Conservation (phyloP, 2,329 filamentous ascomycete species). For the Epichloe uncinata region DNA sequence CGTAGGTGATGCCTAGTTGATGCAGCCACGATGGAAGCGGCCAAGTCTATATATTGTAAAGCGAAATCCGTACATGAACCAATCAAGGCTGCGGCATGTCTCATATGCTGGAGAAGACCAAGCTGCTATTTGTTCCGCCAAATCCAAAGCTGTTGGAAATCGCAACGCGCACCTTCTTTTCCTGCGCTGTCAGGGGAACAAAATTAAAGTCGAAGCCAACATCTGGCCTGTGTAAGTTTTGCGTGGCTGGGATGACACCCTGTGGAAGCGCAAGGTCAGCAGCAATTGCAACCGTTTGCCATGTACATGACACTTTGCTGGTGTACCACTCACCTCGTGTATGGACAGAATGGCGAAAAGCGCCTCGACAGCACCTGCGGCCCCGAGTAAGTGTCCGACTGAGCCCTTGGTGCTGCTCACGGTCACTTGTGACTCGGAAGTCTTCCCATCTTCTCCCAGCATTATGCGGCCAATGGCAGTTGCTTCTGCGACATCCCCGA, state of each 20-base stretch:
- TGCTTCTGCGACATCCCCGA: slow-evolving; percentile 85
- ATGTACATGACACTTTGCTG: neutral
- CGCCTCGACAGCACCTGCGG: slow-evolving; percentile 81
- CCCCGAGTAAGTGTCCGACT: slow-evolving; percentile 80
- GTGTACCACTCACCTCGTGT: slow-evolving; percentile 46
- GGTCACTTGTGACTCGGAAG: slow-evolving; percentile 51
- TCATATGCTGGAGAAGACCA: slow-evolving; percentile 51
- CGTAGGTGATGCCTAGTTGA: too few relatives aligned
- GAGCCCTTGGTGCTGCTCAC: slow-evolving; percentile 93
- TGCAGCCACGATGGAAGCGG: too few relatives aligned
- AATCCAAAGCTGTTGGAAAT: slow-evolving; percentile 97
- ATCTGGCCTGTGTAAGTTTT: slow-evolving; percentile 61
- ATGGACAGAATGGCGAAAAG: slow-evolving; percentile 74
- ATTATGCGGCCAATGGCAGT: slow-evolving; percentile 67
- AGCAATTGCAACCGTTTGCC: neutral
- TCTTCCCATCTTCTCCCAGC: slow-evolving; percentile 55
- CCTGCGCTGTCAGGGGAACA: slow-evolving; percentile 57
- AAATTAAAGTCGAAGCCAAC: slow-evolving; percentile 73
- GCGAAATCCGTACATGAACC: too few relatives aligned
- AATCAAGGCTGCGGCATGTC: neutral
- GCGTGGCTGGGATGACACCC: slow-evolving; percentile 71
- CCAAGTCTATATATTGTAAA: too few relatives aligned
- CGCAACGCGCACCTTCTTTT: slow-evolving; percentile 56
- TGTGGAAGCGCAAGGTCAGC: slow-evolving; percentile 26
- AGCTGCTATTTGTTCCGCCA: slow-evolving; percentile 84